Percentiles rank a stretch among this genome's conserved stretches.
Evolutionary conservation across 257 asterid species (phyloP).

Genomic region (Solanum appendiculatum): DNA sequence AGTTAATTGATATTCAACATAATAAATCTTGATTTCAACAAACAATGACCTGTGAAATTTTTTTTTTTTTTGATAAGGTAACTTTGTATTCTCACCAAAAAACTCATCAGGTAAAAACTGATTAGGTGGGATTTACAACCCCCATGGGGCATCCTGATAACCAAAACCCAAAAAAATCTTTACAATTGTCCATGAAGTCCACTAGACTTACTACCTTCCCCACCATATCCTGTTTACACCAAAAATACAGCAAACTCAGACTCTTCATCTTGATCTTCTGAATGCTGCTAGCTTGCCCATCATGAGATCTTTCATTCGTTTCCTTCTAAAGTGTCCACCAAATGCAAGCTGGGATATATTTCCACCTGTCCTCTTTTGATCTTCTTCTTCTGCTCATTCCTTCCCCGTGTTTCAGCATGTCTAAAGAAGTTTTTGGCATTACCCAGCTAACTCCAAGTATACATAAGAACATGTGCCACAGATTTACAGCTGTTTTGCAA

Average conservation of each 20-base stretch:
- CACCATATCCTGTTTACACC: background rate
- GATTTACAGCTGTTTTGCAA: background rate
- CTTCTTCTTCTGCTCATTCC: background rate
- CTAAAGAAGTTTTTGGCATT: background rate
- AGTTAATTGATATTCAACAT: background rate
- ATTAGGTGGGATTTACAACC: background rate
- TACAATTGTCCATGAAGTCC: background rate
- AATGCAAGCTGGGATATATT: background rate
- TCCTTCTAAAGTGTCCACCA: background rate
- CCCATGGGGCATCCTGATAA: background rate
- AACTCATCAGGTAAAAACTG: background rate
- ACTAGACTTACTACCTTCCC: background rate
- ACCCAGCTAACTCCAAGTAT: background rate
- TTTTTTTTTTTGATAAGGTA: background rate
- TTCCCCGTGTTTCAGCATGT: background rate
- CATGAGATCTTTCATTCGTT: background rate
- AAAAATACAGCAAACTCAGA: background rate
- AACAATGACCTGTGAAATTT: background rate
- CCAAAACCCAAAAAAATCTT: background rate
- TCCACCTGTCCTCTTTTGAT: background rate
- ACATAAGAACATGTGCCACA: background rate
- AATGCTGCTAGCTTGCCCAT: background rate
- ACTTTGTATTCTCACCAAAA: background rate
- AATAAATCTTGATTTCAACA: background rate
- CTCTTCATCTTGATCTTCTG: background rate